Base-by-base conservation (phyloP, 257 asterid species). In the Penstemon eatonii region DNA sequence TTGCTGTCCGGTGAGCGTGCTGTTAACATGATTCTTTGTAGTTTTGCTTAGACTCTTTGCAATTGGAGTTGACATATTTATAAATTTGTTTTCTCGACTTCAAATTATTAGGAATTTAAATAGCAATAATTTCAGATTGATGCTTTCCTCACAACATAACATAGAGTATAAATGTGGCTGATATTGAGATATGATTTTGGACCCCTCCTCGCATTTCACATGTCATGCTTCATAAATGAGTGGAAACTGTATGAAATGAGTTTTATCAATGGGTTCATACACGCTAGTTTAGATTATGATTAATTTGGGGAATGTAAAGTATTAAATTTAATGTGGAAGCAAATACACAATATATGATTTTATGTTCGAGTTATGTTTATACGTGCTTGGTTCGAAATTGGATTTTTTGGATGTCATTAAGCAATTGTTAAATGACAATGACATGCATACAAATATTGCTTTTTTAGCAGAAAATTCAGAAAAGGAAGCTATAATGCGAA, bases 1-100 rank as follows among this genome's bases (percentile, higher is more conserved):
- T 82, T 93, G 75, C 73, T 79, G 72, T 76, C 91, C 65, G 75
- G 99, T 88, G 78, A 85, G 91, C 68, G 7, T 70, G 66, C 71
- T 70, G 60, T 75, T 70, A 18, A 40, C 61, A 56, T 71, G 40
- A 43, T 4, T 3, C 54, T 33, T 47, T 40, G 9, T 62, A 43
- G 68, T 57, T 71, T 42, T 49, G 54, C 39, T 39, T 61, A 11
- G 39, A 8, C 5, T 46, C 18, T 67, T 25, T 55, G 42, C 66
- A 47, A 44, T 64, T 67, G 49, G 58, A 12, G 36, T 18, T 62
- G 50, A 39, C 42, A 63, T 60, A 10, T n/a, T 55, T 53, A 60
- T 58, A 15, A 50, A 55, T 11, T 38, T 65, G 37, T 1, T 13
- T 64, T 46, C 54, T 12, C 11, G 25, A 36, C 11, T 36, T 49